phyloP scores from a whole-genome alignment of 2,329 filamentous ascomycete genomes.

The Parasarocladium wereldwijsianum region DNA sequence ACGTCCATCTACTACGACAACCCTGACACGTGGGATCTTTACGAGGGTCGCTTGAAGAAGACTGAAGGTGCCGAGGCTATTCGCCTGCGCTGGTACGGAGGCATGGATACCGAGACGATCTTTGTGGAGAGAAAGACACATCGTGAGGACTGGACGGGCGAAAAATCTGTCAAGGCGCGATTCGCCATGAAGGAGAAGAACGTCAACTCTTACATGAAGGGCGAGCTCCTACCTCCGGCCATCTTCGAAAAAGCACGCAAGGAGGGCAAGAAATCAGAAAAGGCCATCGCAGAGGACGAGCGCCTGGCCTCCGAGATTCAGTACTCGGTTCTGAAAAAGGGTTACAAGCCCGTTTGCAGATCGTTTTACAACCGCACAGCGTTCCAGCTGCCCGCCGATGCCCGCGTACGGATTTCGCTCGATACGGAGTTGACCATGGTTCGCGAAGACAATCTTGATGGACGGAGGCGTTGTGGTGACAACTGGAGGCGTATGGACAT shows the following conservation, averaged over 20 bases:
- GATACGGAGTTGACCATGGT: conserved; percentile 94
- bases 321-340: conserved; percentile 78
- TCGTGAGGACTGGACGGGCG: conserved; percentile 96
- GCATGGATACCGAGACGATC: conserved; percentile 88
- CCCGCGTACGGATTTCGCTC: conserved; percentile 87
- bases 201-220: conserved; percentile 77
- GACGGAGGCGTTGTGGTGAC: conserved; percentile 56
- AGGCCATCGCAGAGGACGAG: conserved; percentile 84
- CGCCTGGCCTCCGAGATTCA: conserved; percentile 83
- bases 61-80: conserved; percentile 95
- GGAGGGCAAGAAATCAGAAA: conserved; percentile 85
- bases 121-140: conserved; percentile 98
- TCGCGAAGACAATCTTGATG: conserved; percentile 89
- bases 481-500: conserved; percentile 98
- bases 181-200: conserved; percentile 96
- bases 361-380: conserved; percentile 98
- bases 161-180: conserved; percentile 96
- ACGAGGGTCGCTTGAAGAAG: conserved; percentile 90
- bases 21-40: conserved; percentile 82
- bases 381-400: conserved; percentile 93
- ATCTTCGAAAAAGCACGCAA: conserved; percentile 95
- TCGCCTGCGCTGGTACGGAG: conserved; percentile 91
- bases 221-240: conserved; percentile 68
- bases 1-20: conserved; percentile 99
- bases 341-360: conserved; percentile 76